Conservation (phyloP, 257 asterid species). For the Nicotiana obtusifolia region DNA sequence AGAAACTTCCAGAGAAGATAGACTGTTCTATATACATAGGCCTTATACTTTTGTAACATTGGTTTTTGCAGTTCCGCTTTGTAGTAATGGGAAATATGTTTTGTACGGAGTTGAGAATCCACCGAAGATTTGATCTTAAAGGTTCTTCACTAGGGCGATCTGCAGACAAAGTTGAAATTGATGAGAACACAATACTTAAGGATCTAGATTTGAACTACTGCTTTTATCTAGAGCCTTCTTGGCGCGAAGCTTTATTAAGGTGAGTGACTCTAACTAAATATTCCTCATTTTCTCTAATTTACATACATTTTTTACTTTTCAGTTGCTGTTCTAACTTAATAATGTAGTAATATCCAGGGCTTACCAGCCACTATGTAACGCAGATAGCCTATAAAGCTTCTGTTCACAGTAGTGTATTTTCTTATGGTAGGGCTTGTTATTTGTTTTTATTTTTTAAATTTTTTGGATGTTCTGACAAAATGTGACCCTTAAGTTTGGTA, state of each 20-base stretch:
- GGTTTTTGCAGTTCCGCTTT: constrained; percentile 70
- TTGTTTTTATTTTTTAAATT: no score
- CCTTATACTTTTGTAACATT: neutral
- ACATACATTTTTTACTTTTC: neutral
- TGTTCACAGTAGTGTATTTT: neutral
- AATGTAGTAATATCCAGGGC: neutral
- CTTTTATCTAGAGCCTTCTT: constrained; percentile 87
- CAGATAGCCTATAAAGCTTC: neutral
- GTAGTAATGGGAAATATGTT: constrained; percentile 99
- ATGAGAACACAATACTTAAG: constrained; percentile 87
- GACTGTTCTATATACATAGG: neutral
- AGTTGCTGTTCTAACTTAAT: neutral
- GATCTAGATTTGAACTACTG: constrained; percentile 94
- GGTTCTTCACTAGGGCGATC: constrained; percentile 98
- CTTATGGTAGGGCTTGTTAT: neutral
- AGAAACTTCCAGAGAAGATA: neutral
- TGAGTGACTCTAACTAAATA: constrained; percentile 27
- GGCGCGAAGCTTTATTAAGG: constrained; percentile 70
- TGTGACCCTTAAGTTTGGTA: neutral
- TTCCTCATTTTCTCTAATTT: constrained; percentile 1
- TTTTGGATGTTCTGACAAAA: neutral
- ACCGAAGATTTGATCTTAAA: constrained; percentile 85
- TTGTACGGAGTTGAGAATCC: constrained; percentile 94
- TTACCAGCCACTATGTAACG: neutral
- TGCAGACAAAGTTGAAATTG: constrained; percentile 84